Evolutionary conservation across 805 yeast species (phyloP), one percentile per base, ranked within the genome.

Genomic region (Yamadazyma sp.): DNA sequence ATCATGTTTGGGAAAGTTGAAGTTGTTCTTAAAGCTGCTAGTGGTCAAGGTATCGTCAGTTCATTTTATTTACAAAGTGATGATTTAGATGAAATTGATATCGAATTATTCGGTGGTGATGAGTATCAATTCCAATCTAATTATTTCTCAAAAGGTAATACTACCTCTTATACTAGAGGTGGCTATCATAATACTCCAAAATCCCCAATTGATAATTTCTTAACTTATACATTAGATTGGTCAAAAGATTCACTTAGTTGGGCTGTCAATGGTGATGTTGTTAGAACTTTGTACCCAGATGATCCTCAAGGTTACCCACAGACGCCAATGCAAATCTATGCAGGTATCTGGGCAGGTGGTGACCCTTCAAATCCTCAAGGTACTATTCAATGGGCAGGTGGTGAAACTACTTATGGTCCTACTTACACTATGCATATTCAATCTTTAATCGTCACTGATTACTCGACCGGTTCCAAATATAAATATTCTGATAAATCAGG

Each of bases 1-100:
- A 76, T 89, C 48, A 85, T 88, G 93, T 89, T 80, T 58, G 97
- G 97, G 39, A 78, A 78, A 44, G 76, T 87, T 20, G 94, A 85
- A 56, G 87, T 78, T 5, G 69, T 67, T 1, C 56, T 84, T 41
- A 72, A 80, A 55, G 84, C 89, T 12, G 89, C 94, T 4, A 63
- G 73, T 11, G 96, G 96, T 17, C 60, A 58, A 13, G 96, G 96
- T 43, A 71, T 89, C 26, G 77, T 87, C 10, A 82, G 96, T 0
- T 80, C 93, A 2, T 77, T 88, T 47, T 86, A 81, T 45, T 69
- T 88, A 36, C 94, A 86, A 53, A 65, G 74, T 28, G 96, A 89
- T 56, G 95, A 83, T 50, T 66, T 82, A 44, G 97, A 89, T 60
- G 97, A 89, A 61, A 78, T 89, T 30, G 97, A 89, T 61, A 53